Conservation (phyloP, 805 yeast genomes). For the Teunomyces panamensis region DNA sequence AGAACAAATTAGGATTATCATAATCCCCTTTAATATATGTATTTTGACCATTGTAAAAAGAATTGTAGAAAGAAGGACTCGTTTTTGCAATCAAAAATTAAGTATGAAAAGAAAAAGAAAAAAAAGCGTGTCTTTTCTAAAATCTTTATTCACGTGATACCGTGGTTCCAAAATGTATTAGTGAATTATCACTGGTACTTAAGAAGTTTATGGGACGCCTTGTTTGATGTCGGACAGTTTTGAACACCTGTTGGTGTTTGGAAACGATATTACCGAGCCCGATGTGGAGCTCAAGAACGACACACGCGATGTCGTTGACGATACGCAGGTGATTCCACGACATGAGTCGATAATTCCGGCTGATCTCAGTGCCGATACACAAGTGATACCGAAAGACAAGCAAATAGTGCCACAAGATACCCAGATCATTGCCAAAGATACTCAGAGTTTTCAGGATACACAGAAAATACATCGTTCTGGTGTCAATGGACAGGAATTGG, state of each 20-base stretch:
- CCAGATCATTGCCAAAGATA: neutral
- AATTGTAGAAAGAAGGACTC: too few relatives aligned
- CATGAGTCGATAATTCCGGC: neutral
- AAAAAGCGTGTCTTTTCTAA: too few relatives aligned
- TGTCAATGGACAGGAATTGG: too few relatives aligned
- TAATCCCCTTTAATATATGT: too few relatives aligned
- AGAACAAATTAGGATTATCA: too few relatives aligned
- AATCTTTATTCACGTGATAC: too few relatives aligned
- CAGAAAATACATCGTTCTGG: neutral
- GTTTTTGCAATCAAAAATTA: too few relatives aligned
- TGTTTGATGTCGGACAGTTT: neutral
- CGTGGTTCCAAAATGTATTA: too few relatives aligned
- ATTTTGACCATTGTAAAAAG: too few relatives aligned
- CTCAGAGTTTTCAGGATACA: neutral
- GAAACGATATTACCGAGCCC: constrained; percentile 2
- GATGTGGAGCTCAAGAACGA: neutral
- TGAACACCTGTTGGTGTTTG: constrained; percentile 5
- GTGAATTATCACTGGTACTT: too few relatives aligned
- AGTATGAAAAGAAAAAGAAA: too few relatives aligned
- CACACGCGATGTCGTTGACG: neutral
- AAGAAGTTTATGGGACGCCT: too few relatives aligned
- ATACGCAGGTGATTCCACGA: neutral
- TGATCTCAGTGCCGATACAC: constrained; percentile 3
- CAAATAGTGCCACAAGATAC: constrained; percentile 7
- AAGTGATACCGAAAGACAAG: neutral